Percentiles rank a stretch among this genome's conserved stretches.
phyloP scores from a whole-genome alignment of 306 rosid species.

The Clitoria ternatea region DNA sequence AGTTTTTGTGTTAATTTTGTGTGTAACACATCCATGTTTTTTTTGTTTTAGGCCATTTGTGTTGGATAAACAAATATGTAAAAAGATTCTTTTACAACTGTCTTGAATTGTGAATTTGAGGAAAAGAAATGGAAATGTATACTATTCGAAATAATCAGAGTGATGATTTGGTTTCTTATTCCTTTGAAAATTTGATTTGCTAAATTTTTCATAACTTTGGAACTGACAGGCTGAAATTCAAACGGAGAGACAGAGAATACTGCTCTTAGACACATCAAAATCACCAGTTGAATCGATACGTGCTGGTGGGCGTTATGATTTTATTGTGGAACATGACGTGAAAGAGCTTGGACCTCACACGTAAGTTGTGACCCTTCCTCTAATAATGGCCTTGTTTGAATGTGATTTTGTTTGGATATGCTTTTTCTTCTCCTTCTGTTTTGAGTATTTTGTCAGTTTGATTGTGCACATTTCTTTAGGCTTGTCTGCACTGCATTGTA shows the following conservation, averaged over 20 bases:
- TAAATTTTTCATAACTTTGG: background rate
- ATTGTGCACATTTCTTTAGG: conserved; percentile 32
- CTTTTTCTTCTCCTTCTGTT: background rate
- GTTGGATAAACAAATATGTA: background rate
- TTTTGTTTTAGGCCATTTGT: background rate
- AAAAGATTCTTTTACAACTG: background rate
- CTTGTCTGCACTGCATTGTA: conserved; percentile 95
- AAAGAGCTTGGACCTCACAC: conserved; percentile 98
- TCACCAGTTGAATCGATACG: conserved; percentile 89
- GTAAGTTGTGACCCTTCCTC: conserved; percentile 36
- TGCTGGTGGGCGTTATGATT: conserved; percentile 91
- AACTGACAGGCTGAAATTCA: conserved; percentile 85
- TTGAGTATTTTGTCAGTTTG: background rate
- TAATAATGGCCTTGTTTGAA: background rate
- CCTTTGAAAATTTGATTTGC: background rate
- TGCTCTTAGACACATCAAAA: conserved; percentile 85
- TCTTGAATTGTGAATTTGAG: background rate
- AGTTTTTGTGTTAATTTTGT: background rate
- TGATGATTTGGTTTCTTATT: background rate
- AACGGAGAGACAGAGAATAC: conserved; percentile 91
- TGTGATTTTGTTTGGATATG: background rate
- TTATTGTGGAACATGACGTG: conserved; percentile 96
- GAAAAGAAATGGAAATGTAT: background rate
- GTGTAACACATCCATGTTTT: background rate
- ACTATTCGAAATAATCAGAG: background rate